A percentile compares a stretch with the other conserved stretches of the same genome.
Evolutionary conservation across 331 rosid genomes (phyloP).

Genomic region (Malus hybrid): DNA sequence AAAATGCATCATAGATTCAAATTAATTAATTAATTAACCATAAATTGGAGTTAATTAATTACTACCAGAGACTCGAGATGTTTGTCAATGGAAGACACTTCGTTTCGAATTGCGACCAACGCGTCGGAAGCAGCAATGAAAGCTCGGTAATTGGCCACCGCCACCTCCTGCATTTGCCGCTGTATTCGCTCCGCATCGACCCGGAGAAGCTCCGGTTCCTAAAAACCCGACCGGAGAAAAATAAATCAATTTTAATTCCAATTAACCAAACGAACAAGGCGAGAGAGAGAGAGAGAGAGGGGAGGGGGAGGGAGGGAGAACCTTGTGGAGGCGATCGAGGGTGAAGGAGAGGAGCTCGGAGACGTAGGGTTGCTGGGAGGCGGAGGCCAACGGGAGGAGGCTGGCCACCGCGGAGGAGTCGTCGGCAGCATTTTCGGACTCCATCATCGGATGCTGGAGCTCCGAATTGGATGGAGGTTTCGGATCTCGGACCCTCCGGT

Average conservation of each 20-base stretch:
- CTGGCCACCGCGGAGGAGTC: conserved; percentile 29
- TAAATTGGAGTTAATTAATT: not conserved
- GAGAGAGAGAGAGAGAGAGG: not conserved
- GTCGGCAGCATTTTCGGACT: conserved; percentile 41
- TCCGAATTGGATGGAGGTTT: conserved; percentile 14
- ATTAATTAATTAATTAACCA: not conserved
- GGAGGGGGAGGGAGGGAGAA: not conserved
- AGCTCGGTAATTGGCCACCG: conserved; percentile 78
- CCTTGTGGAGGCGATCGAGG: conserved; percentile 97
- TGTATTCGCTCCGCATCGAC: conserved; percentile 97
- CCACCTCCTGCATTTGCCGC: conserved; percentile 99
- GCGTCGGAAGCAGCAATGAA: conserved; percentile 92
- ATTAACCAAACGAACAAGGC: not conserved
- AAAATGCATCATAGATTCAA: not conserved
- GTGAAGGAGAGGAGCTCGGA: conserved; percentile 96
- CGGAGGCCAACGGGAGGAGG: conserved; percentile 81
- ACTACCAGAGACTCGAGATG: conserved; percentile 80
- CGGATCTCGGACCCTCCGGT: conserved; percentile 12
- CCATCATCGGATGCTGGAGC: conserved; percentile 54
- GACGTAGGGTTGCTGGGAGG: conserved; percentile 89
- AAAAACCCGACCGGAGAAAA: not conserved
- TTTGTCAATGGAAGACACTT: conserved; percentile 77
- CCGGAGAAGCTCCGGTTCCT: conserved; percentile 97
- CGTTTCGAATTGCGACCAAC: conserved; percentile 74
- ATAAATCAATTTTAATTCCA: not conserved